phyloP scores from a whole-genome alignment of 306 rosid species.

The Cyamopsis tetragonoloba region DNA sequence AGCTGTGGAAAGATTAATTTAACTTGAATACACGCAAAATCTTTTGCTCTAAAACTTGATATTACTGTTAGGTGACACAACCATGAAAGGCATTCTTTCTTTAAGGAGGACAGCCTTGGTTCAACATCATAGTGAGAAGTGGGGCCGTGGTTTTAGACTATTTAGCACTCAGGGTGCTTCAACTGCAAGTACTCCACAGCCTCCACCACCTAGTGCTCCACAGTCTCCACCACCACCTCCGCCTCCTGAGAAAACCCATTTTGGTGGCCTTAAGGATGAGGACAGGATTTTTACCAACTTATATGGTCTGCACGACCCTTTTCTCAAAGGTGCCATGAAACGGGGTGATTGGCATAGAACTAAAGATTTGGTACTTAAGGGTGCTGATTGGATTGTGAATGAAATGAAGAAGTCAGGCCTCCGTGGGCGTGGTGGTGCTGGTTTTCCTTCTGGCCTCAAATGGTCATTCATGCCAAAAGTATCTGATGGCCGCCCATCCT shows the following conservation, averaged over 20 bases:
- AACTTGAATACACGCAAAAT: neutral
- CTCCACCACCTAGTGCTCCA: constrained; percentile 79
- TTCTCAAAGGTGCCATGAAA: constrained; percentile 96
- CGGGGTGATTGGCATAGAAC: constrained; percentile 95
- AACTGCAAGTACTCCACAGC: constrained; percentile 60
- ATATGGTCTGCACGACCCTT: constrained; percentile 93
- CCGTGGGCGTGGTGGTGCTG: constrained; percentile 99
- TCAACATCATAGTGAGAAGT: constrained; percentile 39
- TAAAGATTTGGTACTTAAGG: constrained; percentile 86
- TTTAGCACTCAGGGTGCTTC: constrained; percentile 82
- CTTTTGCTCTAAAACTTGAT: constrained; percentile 8
- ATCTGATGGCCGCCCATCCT: constrained; percentile 98
- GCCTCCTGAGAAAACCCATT: constrained; percentile 92
- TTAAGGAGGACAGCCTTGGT: constrained; percentile 51
- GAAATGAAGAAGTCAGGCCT: constrained; percentile 97
- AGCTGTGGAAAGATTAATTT: neutral
- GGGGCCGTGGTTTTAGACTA: constrained; percentile 51
- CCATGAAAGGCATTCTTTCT: constrained; percentile 65
- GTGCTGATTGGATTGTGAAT: constrained; percentile 97
- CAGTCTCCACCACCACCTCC: constrained; percentile 96
- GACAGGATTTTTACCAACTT: constrained; percentile 94
- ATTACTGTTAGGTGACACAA: constrained; percentile 54
- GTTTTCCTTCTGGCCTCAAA: constrained; percentile 97
- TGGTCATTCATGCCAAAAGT: constrained; percentile 99
- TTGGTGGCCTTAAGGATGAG: constrained; percentile 95